These are phyloP conservation scores for Carpinus fangiana DNA, from an alignment of 306 rosid species.

Conservation along the genomic window DNA sequence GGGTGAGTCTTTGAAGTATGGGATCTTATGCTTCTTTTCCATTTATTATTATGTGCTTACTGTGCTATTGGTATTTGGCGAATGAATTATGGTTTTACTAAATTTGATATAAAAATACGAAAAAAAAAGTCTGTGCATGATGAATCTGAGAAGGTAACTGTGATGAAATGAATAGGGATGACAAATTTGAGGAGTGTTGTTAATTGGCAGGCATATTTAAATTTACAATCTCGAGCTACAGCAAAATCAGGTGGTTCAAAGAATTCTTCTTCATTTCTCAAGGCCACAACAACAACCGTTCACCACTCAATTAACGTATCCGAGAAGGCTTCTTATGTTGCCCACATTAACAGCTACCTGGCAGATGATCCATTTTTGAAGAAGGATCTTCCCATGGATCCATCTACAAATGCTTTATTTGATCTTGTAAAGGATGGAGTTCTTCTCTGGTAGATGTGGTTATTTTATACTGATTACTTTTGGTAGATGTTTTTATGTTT, in stretches of 20 bases:
- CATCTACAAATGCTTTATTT: slow-evolving; percentile 71
- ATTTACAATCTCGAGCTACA: slow-evolving; percentile 60
- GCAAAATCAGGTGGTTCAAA: slow-evolving; percentile 67
- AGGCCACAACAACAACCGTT: slow-evolving; percentile 86
- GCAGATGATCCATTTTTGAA: slow-evolving; percentile 79
- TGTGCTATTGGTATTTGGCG: background rate
- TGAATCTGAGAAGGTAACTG: background rate
- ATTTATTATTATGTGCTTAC: background rate
- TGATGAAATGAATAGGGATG: slow-evolving; percentile 19
- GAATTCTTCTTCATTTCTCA: slow-evolving; percentile 77
- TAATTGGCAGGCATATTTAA: slow-evolving; percentile 68
- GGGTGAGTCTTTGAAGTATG: slow-evolving; percentile 51
- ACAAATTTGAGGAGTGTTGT: slow-evolving; percentile 24
- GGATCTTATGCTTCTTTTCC: slow-evolving; percentile 4
- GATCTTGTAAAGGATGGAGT: slow-evolving; percentile 95
- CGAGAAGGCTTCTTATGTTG: slow-evolving; percentile 93
- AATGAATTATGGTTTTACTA: background rate
- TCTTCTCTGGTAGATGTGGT: slow-evolving; percentile 77
- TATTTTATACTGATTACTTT: background rate
- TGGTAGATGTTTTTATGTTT: slow-evolving; percentile 5
- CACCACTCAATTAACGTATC: slow-evolving; percentile 89
- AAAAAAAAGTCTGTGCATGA: background rate
- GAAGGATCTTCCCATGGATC: slow-evolving; percentile 88
- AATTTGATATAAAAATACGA: background rate
- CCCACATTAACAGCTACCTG: slow-evolving; percentile 79